Percentiles rank a stretch among this genome's conserved stretches.
Conservation (phyloP, 2,329 filamentous ascomycete genomes). For the Orbilia ellipsospora region DNA sequence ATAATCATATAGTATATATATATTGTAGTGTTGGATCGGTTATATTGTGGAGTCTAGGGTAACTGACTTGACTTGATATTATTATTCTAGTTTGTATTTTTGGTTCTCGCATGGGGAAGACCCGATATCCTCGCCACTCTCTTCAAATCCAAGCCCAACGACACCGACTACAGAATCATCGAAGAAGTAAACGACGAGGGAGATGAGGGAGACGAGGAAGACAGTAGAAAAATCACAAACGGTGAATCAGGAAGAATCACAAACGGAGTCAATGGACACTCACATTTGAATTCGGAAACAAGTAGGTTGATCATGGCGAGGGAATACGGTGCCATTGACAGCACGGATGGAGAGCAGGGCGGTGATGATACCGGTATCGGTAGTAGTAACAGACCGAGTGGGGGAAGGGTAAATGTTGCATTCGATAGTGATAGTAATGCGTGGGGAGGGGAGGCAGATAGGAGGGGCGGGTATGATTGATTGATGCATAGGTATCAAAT, state of each 20-base stretch:
- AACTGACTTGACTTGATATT: neutral
- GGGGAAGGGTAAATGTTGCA: too few relatives aligned
- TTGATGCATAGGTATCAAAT: too few relatives aligned
- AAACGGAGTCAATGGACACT: neutral
- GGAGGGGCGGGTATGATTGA: too few relatives aligned
- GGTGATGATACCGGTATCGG: neutral
- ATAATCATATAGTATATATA: neutral
- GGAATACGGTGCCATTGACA: neutral
- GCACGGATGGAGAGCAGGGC: neutral
- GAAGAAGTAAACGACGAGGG: neutral
- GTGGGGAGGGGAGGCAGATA: too few relatives aligned
- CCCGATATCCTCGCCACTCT: slow-evolving; percentile 10
- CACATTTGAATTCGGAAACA: neutral
- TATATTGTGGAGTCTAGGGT: too few relatives aligned
- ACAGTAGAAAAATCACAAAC: neutral
- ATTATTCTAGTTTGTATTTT: slow-evolving; percentile 24
- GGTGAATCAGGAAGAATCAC: neutral
- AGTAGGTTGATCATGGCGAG: neutral
- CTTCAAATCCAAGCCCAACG: neutral
- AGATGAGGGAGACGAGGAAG: slow-evolving; percentile 20
- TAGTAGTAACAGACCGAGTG: too few relatives aligned
- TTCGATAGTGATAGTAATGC: too few relatives aligned
- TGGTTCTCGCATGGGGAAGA: slow-evolving; percentile 5
- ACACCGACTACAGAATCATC: neutral
- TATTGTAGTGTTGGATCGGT: neutral